These are phyloP conservation scores for Chloris gayana DNA, from an alignment of 176 grass and related monocot species.

Conservation along the genomic window DNA sequence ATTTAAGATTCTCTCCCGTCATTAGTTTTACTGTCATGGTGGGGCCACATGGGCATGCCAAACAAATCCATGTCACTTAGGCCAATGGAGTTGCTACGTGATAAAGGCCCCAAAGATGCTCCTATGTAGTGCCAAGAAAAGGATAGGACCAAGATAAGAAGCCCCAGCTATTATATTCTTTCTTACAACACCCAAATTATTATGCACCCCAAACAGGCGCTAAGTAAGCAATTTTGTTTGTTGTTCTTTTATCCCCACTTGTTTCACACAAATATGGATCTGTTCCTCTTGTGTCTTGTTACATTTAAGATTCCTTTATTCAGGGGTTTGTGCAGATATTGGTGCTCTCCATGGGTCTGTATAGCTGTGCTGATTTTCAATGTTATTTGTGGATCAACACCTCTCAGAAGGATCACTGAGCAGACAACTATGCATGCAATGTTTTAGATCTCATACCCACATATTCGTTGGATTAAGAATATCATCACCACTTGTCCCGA, in stretches of 20 bases:
- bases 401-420: slow-evolving; percentile 48
- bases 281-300: slow-evolving; percentile 16
- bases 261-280: neutral
- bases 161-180: slow-evolving; percentile 63
- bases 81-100: slow-evolving; percentile 61
- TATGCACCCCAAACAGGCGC: slow-evolving; percentile 12
- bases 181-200: slow-evolving; percentile 41
- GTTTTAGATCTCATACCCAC: slow-evolving; percentile 45
- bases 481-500: slow-evolving; percentile 47
- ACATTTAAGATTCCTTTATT: slow-evolving; percentile 1
- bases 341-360: slow-evolving; percentile 34
- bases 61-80: slow-evolving; percentile 63
- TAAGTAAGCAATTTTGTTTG: neutral
- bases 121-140: slow-evolving; percentile 69
- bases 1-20: slow-evolving; percentile 74
- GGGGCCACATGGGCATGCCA: slow-evolving; percentile 40
- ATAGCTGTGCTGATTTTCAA: slow-evolving; percentile 42
- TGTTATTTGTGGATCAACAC: slow-evolving; percentile 54
- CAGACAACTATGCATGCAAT: slow-evolving; percentile 57
- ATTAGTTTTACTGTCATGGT: slow-evolving; percentile 64
- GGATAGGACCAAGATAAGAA: slow-evolving; percentile 63
- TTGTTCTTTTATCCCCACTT: neutral
- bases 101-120: slow-evolving; percentile 60
- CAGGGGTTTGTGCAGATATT: neutral
- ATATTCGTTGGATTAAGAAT: slow-evolving; percentile 58